These are phyloP conservation scores for Ramaria sp. DNA, from an alignment of 768 basidiomycete genomes.

Conservation along the genomic window DNA sequence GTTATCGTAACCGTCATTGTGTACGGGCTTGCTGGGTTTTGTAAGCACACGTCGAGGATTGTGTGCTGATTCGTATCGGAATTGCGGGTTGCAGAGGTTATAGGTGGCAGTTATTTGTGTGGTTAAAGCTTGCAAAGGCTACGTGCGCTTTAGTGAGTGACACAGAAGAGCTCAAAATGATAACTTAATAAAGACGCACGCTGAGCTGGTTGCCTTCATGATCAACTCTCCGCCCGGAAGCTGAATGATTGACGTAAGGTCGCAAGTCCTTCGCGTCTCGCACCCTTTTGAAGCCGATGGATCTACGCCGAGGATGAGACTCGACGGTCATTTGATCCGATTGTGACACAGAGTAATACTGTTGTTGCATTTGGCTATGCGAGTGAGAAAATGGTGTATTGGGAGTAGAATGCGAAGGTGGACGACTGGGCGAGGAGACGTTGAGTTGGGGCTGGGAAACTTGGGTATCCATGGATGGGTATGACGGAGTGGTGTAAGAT, in stretches of 20 bases:
- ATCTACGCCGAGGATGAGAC: slow-evolving; percentile 49
- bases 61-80: slow-evolving; percentile 88
- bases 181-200: slow-evolving; percentile 39
- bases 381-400: slow-evolving; percentile 62
- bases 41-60: slow-evolving; percentile 96
- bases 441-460: slow-evolving; percentile 35
- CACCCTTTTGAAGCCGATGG: slow-evolving; percentile 70
- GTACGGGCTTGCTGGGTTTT: slow-evolving; percentile 90
- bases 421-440: slow-evolving; percentile 36
- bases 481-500: slow-evolving; percentile 6
- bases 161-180: not conserved
- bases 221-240: slow-evolving; percentile 65
- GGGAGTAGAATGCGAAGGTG: slow-evolving; percentile 55
- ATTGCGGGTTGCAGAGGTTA: slow-evolving; percentile 87
- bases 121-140: slow-evolving; percentile 64
- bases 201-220: slow-evolving; percentile 68
- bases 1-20: slow-evolving; percentile 97
- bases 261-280: slow-evolving; percentile 67
- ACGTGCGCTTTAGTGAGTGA: slow-evolving; percentile 12
- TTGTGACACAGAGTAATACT: slow-evolving; percentile 38
- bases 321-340: slow-evolving; percentile 70
- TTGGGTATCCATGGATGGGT: slow-evolving; percentile 10
- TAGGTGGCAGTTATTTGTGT: slow-evolving; percentile 84
- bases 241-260: slow-evolving; percentile 55
- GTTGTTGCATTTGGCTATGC: slow-evolving; percentile 35